Evolutionary conservation across 2,329 filamentous ascomycete species (phyloP).

Genomic region (Volutella citrinella): DNA sequence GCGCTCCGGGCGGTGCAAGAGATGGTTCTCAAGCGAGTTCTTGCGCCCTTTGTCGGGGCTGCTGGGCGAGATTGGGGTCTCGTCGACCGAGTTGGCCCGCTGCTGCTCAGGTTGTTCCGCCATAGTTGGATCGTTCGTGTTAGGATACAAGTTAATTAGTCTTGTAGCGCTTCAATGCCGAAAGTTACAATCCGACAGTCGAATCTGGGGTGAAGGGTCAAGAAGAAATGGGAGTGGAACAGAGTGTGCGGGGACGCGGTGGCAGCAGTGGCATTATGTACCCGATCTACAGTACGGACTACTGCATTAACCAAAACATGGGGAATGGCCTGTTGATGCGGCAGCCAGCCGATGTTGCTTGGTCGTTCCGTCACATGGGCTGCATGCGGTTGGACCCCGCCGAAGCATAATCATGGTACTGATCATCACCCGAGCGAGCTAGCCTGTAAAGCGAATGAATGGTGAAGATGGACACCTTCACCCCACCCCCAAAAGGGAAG

Average conservation of each 20-base stretch:
- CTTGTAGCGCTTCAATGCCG: too few species aligned
- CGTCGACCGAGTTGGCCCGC: slow-evolving; percentile 38
- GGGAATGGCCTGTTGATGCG: slow-evolving; percentile 26
- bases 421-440: too few species aligned
- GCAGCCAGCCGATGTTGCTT: slow-evolving; percentile 23
- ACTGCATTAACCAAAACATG: too few species aligned
- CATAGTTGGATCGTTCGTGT: slow-evolving; percentile 21
- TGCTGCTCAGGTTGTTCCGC: slow-evolving; percentile 26
- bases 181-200: too few species aligned
- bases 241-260: slow-evolving; percentile 4
- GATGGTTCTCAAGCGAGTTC: slow-evolving; percentile 71
- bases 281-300: slow-evolving; percentile 13
- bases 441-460: too few species aligned
- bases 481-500: too few species aligned
- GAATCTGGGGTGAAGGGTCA: too few species aligned
- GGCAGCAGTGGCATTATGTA: slow-evolving; percentile 22
- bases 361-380: slow-evolving; percentile 20
- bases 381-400: too few species aligned
- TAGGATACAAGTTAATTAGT: slow-evolving; percentile 1
- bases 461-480: too few species aligned
- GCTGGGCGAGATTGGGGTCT: slow-evolving; percentile 51
- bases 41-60: slow-evolving; percentile 53
- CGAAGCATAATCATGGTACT: too few species aligned
- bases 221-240: slow-evolving; percentile 1
- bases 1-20: slow-evolving; percentile 70